Evolutionary conservation across 148 eudicot genomes (phyloP).

Genomic region (Rheum nobile): DNA sequence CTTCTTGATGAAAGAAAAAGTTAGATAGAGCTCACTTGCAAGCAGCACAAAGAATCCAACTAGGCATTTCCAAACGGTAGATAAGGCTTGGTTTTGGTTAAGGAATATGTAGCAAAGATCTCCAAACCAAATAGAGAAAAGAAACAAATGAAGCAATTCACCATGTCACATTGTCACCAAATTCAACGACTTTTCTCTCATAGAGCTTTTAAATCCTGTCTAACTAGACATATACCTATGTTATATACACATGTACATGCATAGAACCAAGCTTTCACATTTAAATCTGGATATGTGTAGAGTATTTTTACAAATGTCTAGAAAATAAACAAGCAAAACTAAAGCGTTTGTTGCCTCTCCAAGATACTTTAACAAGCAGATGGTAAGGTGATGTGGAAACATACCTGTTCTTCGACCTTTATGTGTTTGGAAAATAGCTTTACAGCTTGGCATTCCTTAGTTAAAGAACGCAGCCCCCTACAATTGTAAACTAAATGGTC

Average conservation of each 20-base stretch:
- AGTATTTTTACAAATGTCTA: not conserved
- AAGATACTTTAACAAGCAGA: conserved; percentile 1
- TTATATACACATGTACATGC: not conserved
- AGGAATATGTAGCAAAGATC: not conserved
- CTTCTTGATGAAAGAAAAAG: not conserved
- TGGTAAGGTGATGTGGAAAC: conserved; percentile 6
- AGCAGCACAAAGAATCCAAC: not conserved
- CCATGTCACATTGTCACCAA: not conserved
- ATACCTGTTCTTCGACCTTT: conserved; percentile 92
- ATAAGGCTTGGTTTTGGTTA: not conserved
- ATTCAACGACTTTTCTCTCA: not conserved
- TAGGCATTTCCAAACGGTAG: not conserved
- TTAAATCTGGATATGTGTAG: not conserved
- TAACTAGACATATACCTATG: not conserved
- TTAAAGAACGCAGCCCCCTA: conserved; percentile 72
- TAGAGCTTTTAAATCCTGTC: not conserved
- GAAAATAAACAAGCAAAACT: not conserved
- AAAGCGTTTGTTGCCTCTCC: not conserved
- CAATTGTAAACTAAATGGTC: not conserved
- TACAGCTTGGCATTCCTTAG: conserved; percentile 71
- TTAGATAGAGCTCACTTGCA: not conserved
- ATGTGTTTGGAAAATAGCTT: conserved; percentile 96
- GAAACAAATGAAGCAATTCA: not conserved
- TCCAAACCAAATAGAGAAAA: not conserved
- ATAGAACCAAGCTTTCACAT: not conserved